These are phyloP conservation scores for Phyllosticta citribraziliensis DNA, from an alignment of 2,329 filamentous ascomycete genomes.

Conservation along the genomic window DNA sequence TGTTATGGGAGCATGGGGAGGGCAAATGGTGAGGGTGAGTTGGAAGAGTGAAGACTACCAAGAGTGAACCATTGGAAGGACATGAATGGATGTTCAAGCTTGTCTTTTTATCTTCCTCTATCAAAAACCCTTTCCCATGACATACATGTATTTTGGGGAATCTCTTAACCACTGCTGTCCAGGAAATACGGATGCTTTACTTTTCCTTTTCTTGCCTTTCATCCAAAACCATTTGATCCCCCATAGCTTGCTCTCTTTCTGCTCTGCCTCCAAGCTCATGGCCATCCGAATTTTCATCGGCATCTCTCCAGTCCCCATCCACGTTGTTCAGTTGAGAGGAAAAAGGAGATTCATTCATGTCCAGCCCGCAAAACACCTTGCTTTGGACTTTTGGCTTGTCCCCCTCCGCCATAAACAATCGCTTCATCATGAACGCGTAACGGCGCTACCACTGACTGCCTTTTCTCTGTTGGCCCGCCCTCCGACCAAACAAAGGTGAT, in stretches of 20 bases:
- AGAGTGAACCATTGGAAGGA: no score
- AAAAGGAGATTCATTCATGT: background rate
- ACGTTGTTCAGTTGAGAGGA: background rate
- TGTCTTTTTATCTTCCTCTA: background rate
- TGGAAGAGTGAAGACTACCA: no score
- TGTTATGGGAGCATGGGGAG: no score
- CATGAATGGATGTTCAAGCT: background rate
- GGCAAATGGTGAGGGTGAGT: no score
- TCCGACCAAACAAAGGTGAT: background rate
- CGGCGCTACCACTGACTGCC: background rate
- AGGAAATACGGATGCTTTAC: background rate
- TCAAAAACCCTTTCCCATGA: background rate
- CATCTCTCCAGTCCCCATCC: background rate
- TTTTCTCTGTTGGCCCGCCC: background rate
- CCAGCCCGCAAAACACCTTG: slow-evolving; percentile 8
- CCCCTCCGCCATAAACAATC: background rate
- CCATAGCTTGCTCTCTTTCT: no score
- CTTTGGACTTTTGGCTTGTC: background rate
- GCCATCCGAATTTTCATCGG: background rate
- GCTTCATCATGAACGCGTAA: slow-evolving; percentile 6
- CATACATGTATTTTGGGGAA: background rate
- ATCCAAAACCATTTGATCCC: no score
- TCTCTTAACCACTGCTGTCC: background rate
- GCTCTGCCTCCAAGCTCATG: background rate
- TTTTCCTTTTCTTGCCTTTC: no score